Evolutionary conservation across 495 filamentous ascomycete species (phyloP).

Genomic region (Oleoguttula mirabilis): DNA sequence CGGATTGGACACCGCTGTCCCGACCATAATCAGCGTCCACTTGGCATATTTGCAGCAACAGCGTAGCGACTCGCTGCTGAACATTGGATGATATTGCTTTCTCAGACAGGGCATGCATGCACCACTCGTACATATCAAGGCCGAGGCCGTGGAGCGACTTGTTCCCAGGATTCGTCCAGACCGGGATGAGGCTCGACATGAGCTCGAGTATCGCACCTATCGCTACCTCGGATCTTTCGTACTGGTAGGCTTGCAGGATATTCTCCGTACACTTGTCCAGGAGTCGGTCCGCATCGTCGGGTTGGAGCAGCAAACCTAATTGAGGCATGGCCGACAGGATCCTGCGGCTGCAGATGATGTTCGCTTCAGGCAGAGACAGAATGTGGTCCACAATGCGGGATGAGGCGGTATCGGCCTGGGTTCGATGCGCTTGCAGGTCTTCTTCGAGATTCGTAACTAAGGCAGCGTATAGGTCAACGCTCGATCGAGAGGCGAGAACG

Average conservation of each 20-base stretch:
- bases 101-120: constrained; percentile 53
- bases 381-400: constrained; percentile 43
- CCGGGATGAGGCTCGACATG: constrained; percentile 48
- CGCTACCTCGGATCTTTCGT: constrained; percentile 66
- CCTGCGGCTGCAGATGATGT: constrained; percentile 46
- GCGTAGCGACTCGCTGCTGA: constrained; percentile 50
- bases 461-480: constrained; percentile 5
- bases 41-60: constrained; percentile 57
- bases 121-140: constrained; percentile 68
- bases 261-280: constrained; percentile 42
- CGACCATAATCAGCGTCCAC: constrained; percentile 50
- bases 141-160: constrained; percentile 49
- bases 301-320: constrained; percentile 33
- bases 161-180: constrained; percentile 48
- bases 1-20: constrained; percentile 44
- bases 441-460: neutral
- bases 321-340: constrained; percentile 39
- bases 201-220: constrained; percentile 56
- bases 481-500: constrained; percentile 4
- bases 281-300: constrained; percentile 34
- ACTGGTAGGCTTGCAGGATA: constrained; percentile 50
- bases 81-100: constrained; percentile 53
- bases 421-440: neutral
- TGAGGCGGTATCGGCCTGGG: neutral
- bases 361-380: constrained; percentile 42